phyloP scores from a whole-genome alignment of 192 early-diverging fungal species.

The Podochytrium sp. region DNA sequence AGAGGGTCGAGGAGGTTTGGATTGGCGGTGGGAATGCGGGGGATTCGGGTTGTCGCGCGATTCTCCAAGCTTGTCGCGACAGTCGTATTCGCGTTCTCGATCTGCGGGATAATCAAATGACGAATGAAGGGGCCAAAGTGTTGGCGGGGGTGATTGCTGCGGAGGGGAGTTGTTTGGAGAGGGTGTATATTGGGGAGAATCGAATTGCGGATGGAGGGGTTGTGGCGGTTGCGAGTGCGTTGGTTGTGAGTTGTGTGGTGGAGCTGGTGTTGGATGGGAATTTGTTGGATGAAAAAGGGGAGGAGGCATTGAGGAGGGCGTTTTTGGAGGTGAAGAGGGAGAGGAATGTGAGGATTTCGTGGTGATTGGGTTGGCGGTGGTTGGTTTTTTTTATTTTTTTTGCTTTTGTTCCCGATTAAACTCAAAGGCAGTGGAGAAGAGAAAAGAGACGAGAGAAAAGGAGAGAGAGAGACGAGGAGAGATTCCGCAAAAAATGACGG shows the following conservation, averaged over 20 bases:
- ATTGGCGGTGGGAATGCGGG: not conserved
- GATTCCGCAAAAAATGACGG: too few species aligned
- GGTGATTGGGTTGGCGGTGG: not conserved
- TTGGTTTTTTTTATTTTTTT: too few species aligned
- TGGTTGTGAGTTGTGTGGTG: not conserved
- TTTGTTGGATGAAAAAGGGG: not conserved
- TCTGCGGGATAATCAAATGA: slow-evolving; percentile 21
- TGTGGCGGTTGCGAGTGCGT: not conserved
- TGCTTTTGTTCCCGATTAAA: too few species aligned
- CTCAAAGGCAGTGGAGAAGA: too few species aligned
- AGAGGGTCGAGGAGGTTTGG: not conserved
- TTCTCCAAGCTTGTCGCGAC: not conserved
- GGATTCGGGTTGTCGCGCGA: slow-evolving; percentile 11
- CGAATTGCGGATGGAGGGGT: slow-evolving; percentile 18
- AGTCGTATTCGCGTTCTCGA: slow-evolving; percentile 2
- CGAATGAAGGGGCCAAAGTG: slow-evolving; percentile 1
- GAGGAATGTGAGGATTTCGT: slow-evolving; percentile 6
- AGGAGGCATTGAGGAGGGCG: not conserved
- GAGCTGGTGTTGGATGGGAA: slow-evolving; percentile 13
- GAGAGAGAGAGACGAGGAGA: too few species aligned
- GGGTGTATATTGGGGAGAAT: not conserved
- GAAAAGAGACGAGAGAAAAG: too few species aligned
- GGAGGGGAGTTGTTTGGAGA: not conserved
- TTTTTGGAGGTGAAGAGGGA: not conserved
- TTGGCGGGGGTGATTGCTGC: not conserved